Conservation (phyloP, 768 basidiomycete species). For the Lactifluus pinguis region DNA sequence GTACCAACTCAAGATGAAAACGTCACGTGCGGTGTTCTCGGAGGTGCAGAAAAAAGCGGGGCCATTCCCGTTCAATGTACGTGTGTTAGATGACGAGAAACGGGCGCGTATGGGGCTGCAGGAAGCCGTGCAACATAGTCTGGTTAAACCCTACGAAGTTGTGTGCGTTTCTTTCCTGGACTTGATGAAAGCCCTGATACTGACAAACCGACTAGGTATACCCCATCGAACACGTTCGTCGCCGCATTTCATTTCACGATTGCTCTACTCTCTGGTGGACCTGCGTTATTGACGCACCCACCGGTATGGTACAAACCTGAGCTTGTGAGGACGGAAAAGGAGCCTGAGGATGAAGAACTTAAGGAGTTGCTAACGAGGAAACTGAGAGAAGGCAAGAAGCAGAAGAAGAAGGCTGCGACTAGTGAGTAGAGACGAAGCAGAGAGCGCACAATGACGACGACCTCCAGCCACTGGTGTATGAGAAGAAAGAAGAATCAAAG, state of each 20-base stretch:
- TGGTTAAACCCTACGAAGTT: constrained; percentile 93
- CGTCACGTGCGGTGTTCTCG: constrained; percentile 90
- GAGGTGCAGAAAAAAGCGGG: constrained; percentile 99
- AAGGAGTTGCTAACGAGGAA: constrained; percentile 71
- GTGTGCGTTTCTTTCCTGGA: constrained; percentile 44
- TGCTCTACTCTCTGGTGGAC: constrained; percentile 84
- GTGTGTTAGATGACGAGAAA: constrained; percentile 91
- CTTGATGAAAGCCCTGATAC: neutral
- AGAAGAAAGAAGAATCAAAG: constrained; percentile 18
- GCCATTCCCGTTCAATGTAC: constrained; percentile 95
- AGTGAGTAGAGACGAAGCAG: constrained; percentile 43
- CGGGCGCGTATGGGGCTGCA: constrained; percentile 89
- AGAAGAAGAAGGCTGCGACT: constrained; percentile 75
- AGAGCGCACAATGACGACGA: constrained; percentile 15
- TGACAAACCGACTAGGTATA: constrained; percentile 45
- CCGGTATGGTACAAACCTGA: constrained; percentile 93
- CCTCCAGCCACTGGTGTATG: neutral
- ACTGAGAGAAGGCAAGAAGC: constrained; percentile 86
- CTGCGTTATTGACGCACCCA: constrained; percentile 75
- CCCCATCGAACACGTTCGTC: constrained; percentile 73
- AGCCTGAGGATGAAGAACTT: constrained; percentile 80
- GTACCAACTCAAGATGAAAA: constrained; percentile 97
- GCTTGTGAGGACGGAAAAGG: constrained; percentile 81
- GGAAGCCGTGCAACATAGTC: constrained; percentile 90
- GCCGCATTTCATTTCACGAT: constrained; percentile 98